Base-by-base conservation (phyloP, 2,329 filamentous ascomycete genomes). In the Aspergillus melleus region DNA sequence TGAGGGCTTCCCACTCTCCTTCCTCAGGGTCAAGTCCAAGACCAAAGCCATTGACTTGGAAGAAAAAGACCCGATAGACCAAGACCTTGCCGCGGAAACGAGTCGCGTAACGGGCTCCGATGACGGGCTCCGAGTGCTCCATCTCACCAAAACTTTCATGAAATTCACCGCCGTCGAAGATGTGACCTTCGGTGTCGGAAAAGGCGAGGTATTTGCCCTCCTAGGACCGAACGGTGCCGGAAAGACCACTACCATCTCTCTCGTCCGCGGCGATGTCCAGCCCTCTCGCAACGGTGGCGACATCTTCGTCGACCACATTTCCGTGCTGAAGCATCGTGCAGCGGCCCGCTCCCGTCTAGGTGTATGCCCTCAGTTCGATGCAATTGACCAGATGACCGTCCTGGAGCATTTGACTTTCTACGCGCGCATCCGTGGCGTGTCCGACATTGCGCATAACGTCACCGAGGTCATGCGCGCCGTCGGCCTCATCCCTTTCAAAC, bases 161-260 rank as follows among this genome's bases (percentile, higher is more conserved):
- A 83, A 83, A 62, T 88, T 89, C 66, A 86, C 88, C 0, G 93
- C 91, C 3, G 92, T 97, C n/a, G 26, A 29, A 29, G 26, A 29
- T 9, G 26, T 29, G 1, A 29, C 26, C 26, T 29, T 29, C 26
- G 26, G 26, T 29, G 26, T 29, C 26, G 26, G 26, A 29, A 29
- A 29, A 29, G 26, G 26, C 26, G 26, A 29, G 26, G 26, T 96
- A 0, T 96, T 96, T 76, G 92, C 92, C 0, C 83, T 97, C 0
- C 84, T 98, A 1, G 93, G 93, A 0, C 92, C 93, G 16, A 96
- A 96, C 70, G 92, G 93, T 24, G 94, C 93, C 1, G 93, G 93
- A 59, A 97, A 97, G 70, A 92, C 89, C 0, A 96, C 92, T 0
- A 96, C 90, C 26, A 29, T 29, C 26, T 91, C 89, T 1, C 81